Base-by-base conservation (phyloP, 2,329 filamentous ascomycete species). In the Colletotrichum sp. region DNA sequence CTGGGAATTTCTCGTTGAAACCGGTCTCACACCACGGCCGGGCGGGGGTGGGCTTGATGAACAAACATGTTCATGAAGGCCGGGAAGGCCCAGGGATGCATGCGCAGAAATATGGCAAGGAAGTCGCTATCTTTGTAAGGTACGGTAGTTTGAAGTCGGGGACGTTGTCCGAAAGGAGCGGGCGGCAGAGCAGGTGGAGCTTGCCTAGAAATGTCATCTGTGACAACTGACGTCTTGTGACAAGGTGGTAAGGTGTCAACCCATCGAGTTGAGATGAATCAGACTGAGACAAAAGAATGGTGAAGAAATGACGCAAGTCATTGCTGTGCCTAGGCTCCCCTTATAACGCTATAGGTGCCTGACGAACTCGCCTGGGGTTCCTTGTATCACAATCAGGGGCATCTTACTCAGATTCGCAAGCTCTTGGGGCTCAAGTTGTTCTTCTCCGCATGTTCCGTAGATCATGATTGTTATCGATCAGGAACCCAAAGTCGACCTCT, bases 151-250 rank as follows among this genome's bases (percentile, higher is more conserved):
- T 52, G 21, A 59, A 26, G 24, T 65, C 69, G 70, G 52, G 60
- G 72, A 55, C 16, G 21, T 21, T 32, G 36, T 52, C 26, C 39
- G 28, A 44, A 21, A 52, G 24, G 15, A 18, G 28, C 10, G 13
- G 26, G 44, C 36, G 24, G 16, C 28, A 65, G n/a, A 36, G 36
- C 55, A 63, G 55, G 55, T 39, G 69, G 63, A 39, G 16, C 44
- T 52, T 60, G 52, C 49, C 69, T 30, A 68, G 44, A 65, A 26
- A 44, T 72, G 63, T 34, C 55, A 75, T 57, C 72, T 75, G 72
- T 72, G 30, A 72, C 69, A 62, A 72, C 57, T 75, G 72, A 68
- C 69, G 72, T 75, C 72, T 75, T 75, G 72, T 68, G 72, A 67
- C 72, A 72, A 55, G 44, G 63, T 72, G 69, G 69, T 24, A 49